phyloP scores from a whole-genome alignment of 495 filamentous ascomycete species.

The Trichoderma virens region DNA sequence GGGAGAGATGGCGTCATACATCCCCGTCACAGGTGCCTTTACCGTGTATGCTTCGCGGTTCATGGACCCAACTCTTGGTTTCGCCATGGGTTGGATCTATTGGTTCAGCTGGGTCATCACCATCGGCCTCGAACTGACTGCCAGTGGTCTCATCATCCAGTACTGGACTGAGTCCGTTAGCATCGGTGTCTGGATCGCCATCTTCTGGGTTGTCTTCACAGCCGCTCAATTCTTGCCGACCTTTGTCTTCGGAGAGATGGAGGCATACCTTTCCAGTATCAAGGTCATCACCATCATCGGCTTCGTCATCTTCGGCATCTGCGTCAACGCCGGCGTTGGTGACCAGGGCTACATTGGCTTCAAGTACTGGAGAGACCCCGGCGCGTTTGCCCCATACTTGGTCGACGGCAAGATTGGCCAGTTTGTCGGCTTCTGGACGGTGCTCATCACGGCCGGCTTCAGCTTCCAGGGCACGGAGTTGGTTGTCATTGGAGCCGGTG shows the following conservation, averaged over 20 bases:
- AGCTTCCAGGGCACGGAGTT: constrained; percentile 51
- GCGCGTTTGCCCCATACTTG: constrained; percentile 55
- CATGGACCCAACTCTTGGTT: constrained; percentile 65
- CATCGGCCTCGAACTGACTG: constrained; percentile 65
- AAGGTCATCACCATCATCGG: constrained; percentile 72
- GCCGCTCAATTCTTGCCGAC: constrained; percentile 61
- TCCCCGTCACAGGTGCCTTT: constrained; percentile 71
- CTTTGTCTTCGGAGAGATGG: constrained; percentile 61
- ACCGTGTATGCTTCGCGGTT: constrained; percentile 68
- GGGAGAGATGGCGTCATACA: constrained; percentile 68
- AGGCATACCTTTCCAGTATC: constrained; percentile 65
- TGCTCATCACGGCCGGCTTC: constrained; percentile 39
- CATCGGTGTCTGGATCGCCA: constrained; percentile 63
- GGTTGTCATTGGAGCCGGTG: constrained; percentile 59
- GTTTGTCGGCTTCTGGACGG: constrained; percentile 39
- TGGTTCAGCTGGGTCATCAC: constrained; percentile 52
- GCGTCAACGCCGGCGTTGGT: constrained; percentile 60
- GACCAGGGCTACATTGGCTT: constrained; percentile 62
- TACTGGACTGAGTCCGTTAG: constrained; percentile 57
- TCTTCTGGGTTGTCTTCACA: constrained; percentile 66
- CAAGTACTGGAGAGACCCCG: constrained; percentile 61
- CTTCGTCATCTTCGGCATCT: constrained; percentile 57
- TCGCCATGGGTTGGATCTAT: constrained; percentile 67
- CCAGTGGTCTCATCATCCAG: constrained; percentile 65
- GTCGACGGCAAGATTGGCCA: constrained; percentile 33